These are phyloP conservation scores for Orobanche coerulescens DNA, from an alignment of 257 asterid species.

Conservation along the genomic window DNA sequence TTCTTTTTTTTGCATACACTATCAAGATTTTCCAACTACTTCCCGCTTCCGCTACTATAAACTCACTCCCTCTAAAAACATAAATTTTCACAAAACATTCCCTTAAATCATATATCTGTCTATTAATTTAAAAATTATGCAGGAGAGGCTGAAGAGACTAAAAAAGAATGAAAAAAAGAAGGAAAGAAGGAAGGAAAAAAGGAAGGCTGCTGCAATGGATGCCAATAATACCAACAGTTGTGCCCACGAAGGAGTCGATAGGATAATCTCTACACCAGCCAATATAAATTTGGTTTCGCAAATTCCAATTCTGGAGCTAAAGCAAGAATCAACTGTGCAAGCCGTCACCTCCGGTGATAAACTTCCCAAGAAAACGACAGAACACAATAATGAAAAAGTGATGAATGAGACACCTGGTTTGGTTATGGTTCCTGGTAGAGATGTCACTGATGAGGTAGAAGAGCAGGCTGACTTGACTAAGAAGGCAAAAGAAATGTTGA, in stretches of 20 bases:
- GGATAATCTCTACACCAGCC: conserved; percentile 26
- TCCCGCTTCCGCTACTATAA: too few species aligned
- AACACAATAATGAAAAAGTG: conserved; percentile 27
- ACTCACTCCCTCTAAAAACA: too few species aligned
- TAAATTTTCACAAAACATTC: too few species aligned
- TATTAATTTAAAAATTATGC: too few species aligned
- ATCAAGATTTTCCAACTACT: too few species aligned
- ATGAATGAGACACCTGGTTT: conserved; percentile 23
- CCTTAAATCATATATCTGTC: too few species aligned
- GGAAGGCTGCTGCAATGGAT: too few species aligned
- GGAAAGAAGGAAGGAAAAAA: too few species aligned
- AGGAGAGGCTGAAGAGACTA: too few species aligned
- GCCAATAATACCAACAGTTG: too few species aligned
- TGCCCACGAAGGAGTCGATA: conserved; percentile 33
- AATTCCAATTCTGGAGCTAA: conserved; percentile 30
- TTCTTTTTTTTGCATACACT: too few species aligned
- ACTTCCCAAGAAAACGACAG: conserved; percentile 22
- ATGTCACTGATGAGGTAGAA: conserved; percentile 26
- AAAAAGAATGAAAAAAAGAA: too few species aligned
- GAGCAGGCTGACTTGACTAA: conserved; percentile 54
- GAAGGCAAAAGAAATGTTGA: conserved; percentile 48
- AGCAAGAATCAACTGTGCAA: conserved; percentile 27
- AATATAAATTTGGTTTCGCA: conserved; percentile 25
- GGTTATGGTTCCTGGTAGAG: conserved; percentile 26
- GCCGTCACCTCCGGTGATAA: conserved; percentile 18